Evolutionary conservation across 345 rosid species (phyloP), one percentile per base, ranked within the genome.

Genomic region (rapeseed (Brassica napus)): DNA sequence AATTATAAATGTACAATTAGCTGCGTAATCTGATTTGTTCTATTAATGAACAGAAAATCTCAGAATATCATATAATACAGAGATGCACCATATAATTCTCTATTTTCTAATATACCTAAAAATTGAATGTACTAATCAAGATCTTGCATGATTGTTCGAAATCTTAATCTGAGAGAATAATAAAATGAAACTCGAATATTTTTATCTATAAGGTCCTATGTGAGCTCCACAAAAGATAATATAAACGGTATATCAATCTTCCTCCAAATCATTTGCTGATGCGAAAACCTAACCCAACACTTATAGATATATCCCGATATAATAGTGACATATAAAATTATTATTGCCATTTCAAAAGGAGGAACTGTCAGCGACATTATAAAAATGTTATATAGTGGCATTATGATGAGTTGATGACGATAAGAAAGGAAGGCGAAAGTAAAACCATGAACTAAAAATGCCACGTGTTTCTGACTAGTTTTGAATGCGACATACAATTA

Each of bases 391-490:
- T 5, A 16, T 23, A 18, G 52, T 64, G 64, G 69, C 65, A 67
- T 28, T 49, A 55, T 3, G 30, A 28, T 28, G 30, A 28, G 30
- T 28, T 8, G 77, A 35, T 65, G 44, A 42, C 60, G 62, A 67
- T 59, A 55, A 64, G 70, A 26, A 26, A 35, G 77, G 26, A 64
- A 65, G 81, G 69, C 39, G 77, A 73, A 71, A 74, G 72, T 59
- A 69, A 73, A 71, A 74, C 75, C 74, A 72, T 42, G 30, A 65
- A 74, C 23, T 54, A 35, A 68, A 68, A 21, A 69, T 49, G 82
- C 71, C 70, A 0, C 71, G 77, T 71, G 26, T 72, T 64, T 67
- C 76, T 83, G 86, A 85, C 80, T 73, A 60, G 82, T 72, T 73
- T 63, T 58, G 81, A 72, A 61, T 60, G 72, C 23, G 82, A 81